Evolutionary conservation across 176 grass and related monocot species (phyloP), one percentile per base, ranked within the genome.

Genomic region (Hordeum marinum): DNA sequence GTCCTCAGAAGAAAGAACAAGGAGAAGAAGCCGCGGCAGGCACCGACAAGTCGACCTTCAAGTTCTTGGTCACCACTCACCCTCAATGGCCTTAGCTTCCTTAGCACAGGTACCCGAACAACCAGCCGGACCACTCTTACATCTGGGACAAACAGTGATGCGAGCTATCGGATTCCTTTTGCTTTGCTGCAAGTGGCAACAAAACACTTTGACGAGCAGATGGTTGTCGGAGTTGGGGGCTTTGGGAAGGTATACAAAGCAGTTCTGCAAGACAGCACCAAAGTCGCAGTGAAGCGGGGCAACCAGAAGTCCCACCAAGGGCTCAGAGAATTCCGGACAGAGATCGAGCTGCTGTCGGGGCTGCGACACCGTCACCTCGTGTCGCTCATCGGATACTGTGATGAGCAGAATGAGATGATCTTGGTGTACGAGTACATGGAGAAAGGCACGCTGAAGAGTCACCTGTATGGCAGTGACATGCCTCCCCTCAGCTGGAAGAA

Each of bases 361-460:
- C 91, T 98, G 36, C 88, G 96, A 27, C 96, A 98, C 70, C 91
- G 93, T 31, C 96, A 98, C 78, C 88, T 98, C 4, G 96, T 98
- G 35, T 94, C 96, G 0, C 90, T 98, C 24, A 98, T 95, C 43
- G 96, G 96, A 9, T 98, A 95, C 63, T 98, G 96, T 1, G 93
- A 98, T 40, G 96, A 98, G 71, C 86, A 42, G 36, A 92, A 83
- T 1, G 96, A 98, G 89, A 98, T 98, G 93, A 95, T 98, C 77
- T 82, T 98, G 74, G 96, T 95, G 55, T 98, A 98, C 0, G 96
- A 98, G 42, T 98, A 94, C 89, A 98, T 98, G 96, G 93, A 90
- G 80, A 94, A 98, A 85, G 96, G 96, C 36, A 92, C 96, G 12
- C 79, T 98, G 48, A 95, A 92, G 85, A 92, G 87, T 61, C 96